A percentile compares a stretch with the other conserved stretches of the same genome.
phyloP scores from a whole-genome alignment of 208 protist genomes.

The Trypanosoma cruzi region DNA sequence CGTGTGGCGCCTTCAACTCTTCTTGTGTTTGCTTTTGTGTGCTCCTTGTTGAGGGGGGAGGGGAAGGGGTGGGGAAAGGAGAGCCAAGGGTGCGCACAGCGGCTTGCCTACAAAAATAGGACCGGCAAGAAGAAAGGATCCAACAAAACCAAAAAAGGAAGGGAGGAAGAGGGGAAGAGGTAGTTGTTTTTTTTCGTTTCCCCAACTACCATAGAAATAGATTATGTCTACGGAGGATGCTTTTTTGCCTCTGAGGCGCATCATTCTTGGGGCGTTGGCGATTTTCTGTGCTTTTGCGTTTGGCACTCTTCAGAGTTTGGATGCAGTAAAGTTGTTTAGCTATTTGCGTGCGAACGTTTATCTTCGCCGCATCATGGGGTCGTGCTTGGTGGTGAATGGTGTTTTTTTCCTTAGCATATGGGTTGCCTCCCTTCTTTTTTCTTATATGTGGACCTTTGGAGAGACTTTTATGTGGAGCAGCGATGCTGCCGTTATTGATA shows the following conservation, averaged over 20 bases:
- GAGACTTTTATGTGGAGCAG: neutral
- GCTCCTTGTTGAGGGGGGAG: neutral
- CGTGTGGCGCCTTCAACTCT: neutral
- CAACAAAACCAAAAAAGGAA: too few relatives aligned
- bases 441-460: conserved; percentile 5
- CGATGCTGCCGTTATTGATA: neutral
- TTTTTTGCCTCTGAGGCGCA: neutral
- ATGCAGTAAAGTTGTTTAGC: conserved; percentile 21
- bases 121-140: neutral
- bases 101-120: neutral
- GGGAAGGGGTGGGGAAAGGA: neutral
- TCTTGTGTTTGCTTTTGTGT: neutral
- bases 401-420: conserved; percentile 31
- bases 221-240: neutral
- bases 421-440: conserved; percentile 27
- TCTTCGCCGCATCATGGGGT: conserved; percentile 15
- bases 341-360: conserved; percentile 20
- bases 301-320: conserved; percentile 27
- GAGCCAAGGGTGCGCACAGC: neutral
- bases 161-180: neutral
- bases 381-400: conserved; percentile 23
- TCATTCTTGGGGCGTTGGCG: conserved; percentile 3
- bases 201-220: neutral
- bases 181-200: conserved; percentile 1
- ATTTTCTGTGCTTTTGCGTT: conserved; percentile 21